Conservation (phyloP, 768 basidiomycete species). For the Lepiota subincarnata region DNA sequence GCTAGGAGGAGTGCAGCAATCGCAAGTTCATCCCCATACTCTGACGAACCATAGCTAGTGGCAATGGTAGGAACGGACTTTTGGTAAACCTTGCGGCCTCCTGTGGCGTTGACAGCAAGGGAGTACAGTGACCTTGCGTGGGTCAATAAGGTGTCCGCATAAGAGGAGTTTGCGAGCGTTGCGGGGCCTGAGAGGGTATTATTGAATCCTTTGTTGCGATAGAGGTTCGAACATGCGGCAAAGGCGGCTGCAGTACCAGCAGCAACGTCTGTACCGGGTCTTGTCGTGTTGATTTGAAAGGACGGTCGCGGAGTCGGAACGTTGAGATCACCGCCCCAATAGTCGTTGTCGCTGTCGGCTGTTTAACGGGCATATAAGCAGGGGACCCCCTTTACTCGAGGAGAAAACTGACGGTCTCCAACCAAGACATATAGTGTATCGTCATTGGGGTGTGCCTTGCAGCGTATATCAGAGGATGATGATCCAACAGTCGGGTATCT, state of each 20-base stretch:
- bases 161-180: constrained; percentile 66
- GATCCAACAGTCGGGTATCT: neutral
- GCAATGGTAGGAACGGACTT: constrained; percentile 61
- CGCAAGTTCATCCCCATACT: constrained; percentile 68
- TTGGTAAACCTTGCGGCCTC: constrained; percentile 61
- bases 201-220: constrained; percentile 56
- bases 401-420: constrained; percentile 46
- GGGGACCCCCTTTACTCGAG: constrained; percentile 3
- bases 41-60: constrained; percentile 66
- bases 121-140: constrained; percentile 75
- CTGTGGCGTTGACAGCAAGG: constrained; percentile 68
- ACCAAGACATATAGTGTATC: constrained; percentile 76
- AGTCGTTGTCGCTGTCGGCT: constrained; percentile 66
- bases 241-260: constrained; percentile 85
- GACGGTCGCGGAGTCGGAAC: constrained; percentile 75
- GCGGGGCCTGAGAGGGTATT: constrained; percentile 55
- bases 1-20: constrained; percentile 77
- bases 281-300: constrained; percentile 72
- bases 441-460: constrained; percentile 73
- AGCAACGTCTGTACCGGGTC: constrained; percentile 88
- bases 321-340: constrained; percentile 85
- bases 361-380: constrained; percentile 2
- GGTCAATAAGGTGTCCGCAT: constrained; percentile 61
- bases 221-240: constrained; percentile 80
- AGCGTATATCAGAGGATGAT: neutral